Percentiles rank a stretch among this genome's conserved stretches.
These are phyloP conservation scores for Colletotrichum limetticola DNA, from an alignment of 2,329 filamentous ascomycete genomes.

Conservation along the genomic window DNA sequence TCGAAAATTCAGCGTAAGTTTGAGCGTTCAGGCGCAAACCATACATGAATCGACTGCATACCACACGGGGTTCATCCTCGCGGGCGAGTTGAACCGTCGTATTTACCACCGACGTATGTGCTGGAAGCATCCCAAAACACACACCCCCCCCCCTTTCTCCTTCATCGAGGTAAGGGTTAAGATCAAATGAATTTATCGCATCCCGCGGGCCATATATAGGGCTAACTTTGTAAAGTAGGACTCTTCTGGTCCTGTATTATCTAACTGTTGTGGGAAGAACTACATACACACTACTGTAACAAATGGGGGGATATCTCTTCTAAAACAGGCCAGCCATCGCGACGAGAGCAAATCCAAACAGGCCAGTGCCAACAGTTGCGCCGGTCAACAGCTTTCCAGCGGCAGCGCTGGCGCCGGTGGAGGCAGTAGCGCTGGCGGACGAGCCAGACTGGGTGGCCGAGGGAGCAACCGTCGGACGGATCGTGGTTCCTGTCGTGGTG, in stretches of 20 bases:
- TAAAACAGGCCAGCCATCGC: slow-evolving; percentile 28
- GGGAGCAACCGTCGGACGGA: slow-evolving; percentile 4
- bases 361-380: slow-evolving; percentile 13
- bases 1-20: background rate
- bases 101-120: background rate
- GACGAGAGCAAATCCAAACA: slow-evolving; percentile 19
- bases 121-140: background rate
- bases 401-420: slow-evolving; percentile 3
- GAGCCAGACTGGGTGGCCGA: slow-evolving; percentile 24
- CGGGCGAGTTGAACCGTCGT: background rate
- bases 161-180: background rate
- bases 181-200: background rate
- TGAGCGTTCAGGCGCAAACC: no score
- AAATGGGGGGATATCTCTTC: background rate
- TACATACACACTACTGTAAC: background rate
- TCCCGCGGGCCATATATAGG: background rate
- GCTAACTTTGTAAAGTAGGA: background rate
- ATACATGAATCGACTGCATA: no score
- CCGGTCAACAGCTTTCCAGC: background rate
- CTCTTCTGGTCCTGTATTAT: background rate
- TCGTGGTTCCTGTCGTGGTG: slow-evolving; percentile 4
- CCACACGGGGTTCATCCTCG: background rate
- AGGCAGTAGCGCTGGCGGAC: slow-evolving; percentile 15
- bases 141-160: no score
- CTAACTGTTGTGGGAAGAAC: background rate